Evolutionary conservation across 805 yeast genomes (phyloP).

Genomic region (Groenewaldozyma salmanticensis): DNA sequence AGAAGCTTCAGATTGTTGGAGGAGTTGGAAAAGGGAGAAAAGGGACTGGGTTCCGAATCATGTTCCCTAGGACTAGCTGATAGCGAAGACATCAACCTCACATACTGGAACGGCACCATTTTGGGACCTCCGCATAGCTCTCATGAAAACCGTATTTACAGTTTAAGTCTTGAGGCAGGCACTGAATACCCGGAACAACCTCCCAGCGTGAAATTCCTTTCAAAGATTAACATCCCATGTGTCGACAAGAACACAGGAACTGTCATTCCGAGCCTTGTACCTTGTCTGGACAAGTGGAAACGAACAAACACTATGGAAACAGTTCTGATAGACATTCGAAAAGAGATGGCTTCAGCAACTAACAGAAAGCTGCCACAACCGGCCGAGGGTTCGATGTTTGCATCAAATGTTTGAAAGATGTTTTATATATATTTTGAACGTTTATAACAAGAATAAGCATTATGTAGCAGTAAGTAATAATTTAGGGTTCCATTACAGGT

Average conservation of each 20-base stretch:
- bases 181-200: constrained; percentile 81
- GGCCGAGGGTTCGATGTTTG: constrained; percentile 69
- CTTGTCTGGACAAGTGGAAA: constrained; percentile 75
- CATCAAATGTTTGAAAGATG: no score
- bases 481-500: not conserved
- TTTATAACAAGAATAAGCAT: no score
- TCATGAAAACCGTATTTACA: constrained; percentile 90
- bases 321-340: constrained; percentile 78
- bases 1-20: constrained; percentile 90
- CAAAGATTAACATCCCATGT: constrained; percentile 85
- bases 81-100: constrained; percentile 86
- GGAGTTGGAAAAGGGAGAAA: constrained; percentile 96
- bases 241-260: constrained; percentile 59
- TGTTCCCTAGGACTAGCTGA: constrained; percentile 91
- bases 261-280: constrained; percentile 44
- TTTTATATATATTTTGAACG: not conserved
- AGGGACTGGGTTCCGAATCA: constrained; percentile 93
- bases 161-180: constrained; percentile 73
- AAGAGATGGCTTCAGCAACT: constrained; percentile 71
- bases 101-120: constrained; percentile 96
- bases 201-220: constrained; percentile 69
- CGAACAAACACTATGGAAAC: constrained; percentile 89
- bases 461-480: no score
- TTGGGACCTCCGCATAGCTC: constrained; percentile 90
- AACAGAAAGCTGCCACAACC: constrained; percentile 89